Conservation (phyloP, 106 monocot species). For the Dioscorea dumetorum region DNA sequence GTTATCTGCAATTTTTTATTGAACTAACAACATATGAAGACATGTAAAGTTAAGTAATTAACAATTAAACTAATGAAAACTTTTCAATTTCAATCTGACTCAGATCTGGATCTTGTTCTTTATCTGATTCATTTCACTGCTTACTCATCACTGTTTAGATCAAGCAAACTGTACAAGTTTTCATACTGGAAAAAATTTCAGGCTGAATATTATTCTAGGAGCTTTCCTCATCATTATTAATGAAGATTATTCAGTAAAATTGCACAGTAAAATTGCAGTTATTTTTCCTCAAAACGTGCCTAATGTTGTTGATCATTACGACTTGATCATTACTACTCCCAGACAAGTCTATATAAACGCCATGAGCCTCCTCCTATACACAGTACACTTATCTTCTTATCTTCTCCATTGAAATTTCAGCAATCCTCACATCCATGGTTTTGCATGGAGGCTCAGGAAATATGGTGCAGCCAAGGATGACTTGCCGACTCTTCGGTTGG, state of each 20-base stretch:
- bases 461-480: conserved; percentile 82
- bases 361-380: background rate
- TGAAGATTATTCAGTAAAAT: conserved; percentile 13
- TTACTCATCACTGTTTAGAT: too few relatives aligned
- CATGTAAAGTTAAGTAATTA: background rate
- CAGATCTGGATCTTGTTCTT: too few relatives aligned
- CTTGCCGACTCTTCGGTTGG: conserved; percentile 37
- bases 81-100: too few relatives aligned
- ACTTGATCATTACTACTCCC: background rate
- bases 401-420: background rate
- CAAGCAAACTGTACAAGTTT: too few relatives aligned
- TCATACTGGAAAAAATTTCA: too few relatives aligned
- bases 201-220: conserved; percentile 16
- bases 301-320: background rate
- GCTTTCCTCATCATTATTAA: conserved; percentile 17
- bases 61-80: too few relatives aligned
- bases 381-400: background rate
- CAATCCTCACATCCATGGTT: conserved; percentile 17
- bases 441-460: conserved; percentile 49
- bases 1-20: too few relatives aligned
- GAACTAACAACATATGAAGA: background rate
- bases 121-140: too few relatives aligned
- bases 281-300: background rate
- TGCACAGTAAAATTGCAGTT: conserved; percentile 1
- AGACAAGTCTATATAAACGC: conserved; percentile 17